Base-by-base conservation (phyloP, 768 basidiomycete species). In the Trametes villosa region DNA sequence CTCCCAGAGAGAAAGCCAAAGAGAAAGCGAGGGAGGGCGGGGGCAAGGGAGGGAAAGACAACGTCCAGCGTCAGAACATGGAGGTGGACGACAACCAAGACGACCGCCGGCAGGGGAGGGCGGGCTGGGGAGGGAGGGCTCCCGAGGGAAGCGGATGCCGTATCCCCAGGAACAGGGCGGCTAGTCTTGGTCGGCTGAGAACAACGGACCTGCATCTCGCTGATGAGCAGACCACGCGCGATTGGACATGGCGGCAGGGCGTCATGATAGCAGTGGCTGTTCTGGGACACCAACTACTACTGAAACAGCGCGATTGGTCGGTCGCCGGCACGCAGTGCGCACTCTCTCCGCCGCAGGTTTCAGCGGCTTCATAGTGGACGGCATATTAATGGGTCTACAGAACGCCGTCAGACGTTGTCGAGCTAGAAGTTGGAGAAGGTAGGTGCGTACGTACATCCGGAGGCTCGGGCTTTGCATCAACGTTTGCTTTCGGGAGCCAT, bases 1-100 rank as follows among this genome's bases (percentile, higher is more conserved):
- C 27, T n/a, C 42, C 45, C 42, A n/a, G 17, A 41, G 38, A 31
- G 49, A 31, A 22, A 62, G 45, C 48, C 34, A 48, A 11, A 17
- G 24, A 33, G 48, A 49, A 36, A 51, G 26, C 49, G 7, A 33
- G 33, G 22, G 36, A 41, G 30, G 24, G 11, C 33, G 29, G 36
- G 33, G 36, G 17, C 29, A 53, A 30, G 33, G 33, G 45, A 45
- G 46, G 52, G 44, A 40, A 54, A 59, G 52, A 42, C 30, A 63
- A 63, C 62, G 62, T 44, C 62, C 62, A 63, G 62, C 62, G 62
- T 63, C 62, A 63, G 62, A 63, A 63, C 62, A 63, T 63, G 62
- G 53, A 55, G 57, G 52, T 48, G 62, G 62, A 63, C 62, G 57
- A 63, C 52, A 63, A 63, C 40, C 36, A 52, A 53, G 62, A 38